These are phyloP conservation scores for Sugiyamaella lignohabitans DNA, from an alignment of 805 yeast genomes.

Conservation along the genomic window DNA sequence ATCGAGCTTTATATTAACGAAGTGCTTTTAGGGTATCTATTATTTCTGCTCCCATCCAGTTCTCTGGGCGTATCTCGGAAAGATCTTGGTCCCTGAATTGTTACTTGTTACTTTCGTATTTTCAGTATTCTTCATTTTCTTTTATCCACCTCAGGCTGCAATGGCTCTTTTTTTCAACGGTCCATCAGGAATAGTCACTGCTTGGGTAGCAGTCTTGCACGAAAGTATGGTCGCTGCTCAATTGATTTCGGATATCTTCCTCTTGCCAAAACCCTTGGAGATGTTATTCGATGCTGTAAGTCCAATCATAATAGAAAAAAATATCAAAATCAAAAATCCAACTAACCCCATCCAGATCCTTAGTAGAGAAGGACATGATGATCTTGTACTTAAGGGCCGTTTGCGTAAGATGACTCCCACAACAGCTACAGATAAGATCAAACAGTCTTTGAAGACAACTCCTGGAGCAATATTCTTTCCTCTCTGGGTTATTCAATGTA, in stretches of 20 bases:
- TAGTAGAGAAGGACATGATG: conserved; percentile 40
- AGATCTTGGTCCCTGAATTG: conserved; percentile 42
- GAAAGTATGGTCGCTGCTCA: conserved; percentile 39
- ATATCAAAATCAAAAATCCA: too few species aligned
- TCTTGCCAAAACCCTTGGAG: conserved; percentile 45
- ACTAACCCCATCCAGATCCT: conserved; percentile 24
- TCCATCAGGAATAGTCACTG: conserved; percentile 44
- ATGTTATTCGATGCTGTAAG: conserved; percentile 43
- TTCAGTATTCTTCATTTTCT: conserved; percentile 31
- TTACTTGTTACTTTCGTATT: conserved; percentile 36
- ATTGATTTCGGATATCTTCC: conserved; percentile 36
- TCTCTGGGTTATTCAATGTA: conserved; percentile 35
- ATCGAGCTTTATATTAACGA: conserved; percentile 1
- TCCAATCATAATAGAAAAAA: too few species aligned
- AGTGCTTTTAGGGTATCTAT: conserved; percentile 32
- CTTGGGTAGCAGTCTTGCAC: conserved; percentile 41
- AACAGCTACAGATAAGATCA: conserved; percentile 25
- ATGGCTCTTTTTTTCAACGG: conserved; percentile 41
- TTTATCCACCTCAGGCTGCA: conserved; percentile 43
- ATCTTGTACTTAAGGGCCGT: conserved; percentile 38
- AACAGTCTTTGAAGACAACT: conserved; percentile 29
- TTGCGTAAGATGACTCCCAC: conserved; percentile 30
- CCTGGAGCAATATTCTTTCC: conserved; percentile 39
- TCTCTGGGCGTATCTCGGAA: conserved; percentile 43
- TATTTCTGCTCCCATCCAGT: conserved; percentile 39